phyloP scores from a whole-genome alignment of 768 basidiomycete species.

The Mycena galopus region DNA sequence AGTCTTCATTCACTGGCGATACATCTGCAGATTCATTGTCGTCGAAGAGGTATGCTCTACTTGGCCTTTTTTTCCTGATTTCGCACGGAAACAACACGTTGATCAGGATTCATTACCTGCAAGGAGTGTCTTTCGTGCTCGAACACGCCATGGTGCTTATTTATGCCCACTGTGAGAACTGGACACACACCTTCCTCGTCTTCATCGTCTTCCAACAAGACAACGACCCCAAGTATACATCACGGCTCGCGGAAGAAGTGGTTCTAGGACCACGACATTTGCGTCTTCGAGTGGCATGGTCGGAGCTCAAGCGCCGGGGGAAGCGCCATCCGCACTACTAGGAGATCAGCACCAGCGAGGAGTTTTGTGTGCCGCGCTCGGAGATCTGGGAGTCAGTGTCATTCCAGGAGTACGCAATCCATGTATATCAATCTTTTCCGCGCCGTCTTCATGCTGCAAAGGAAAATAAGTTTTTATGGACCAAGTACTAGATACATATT shows the following conservation, averaged over 20 bases:
- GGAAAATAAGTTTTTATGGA: neutral
- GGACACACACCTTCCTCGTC: neutral
- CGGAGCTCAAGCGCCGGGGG: slow-evolving; percentile 3
- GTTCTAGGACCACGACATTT: neutral
- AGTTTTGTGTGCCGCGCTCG: neutral
- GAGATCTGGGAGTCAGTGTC: neutral
- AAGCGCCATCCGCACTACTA: neutral
- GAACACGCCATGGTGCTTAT: no score
- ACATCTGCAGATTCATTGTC: no score
- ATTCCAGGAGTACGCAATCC: neutral
- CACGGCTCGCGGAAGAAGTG: neutral
- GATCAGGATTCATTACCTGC: no score
- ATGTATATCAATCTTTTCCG: neutral
- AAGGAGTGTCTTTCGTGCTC: no score
- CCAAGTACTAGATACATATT: neutral
- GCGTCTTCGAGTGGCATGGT: neutral
- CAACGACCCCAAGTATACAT: no score
- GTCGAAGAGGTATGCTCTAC: no score
- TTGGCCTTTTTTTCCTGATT: no score
- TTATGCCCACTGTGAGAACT: no score
- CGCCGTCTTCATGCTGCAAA: neutral
- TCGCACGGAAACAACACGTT: no score
- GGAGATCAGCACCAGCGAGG: neutral
- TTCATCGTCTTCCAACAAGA: neutral
- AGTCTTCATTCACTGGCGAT: no score